Base-by-base conservation (phyloP, 1,139 yeast genomes). In the Sugiyamaella xylanicola region DNA sequence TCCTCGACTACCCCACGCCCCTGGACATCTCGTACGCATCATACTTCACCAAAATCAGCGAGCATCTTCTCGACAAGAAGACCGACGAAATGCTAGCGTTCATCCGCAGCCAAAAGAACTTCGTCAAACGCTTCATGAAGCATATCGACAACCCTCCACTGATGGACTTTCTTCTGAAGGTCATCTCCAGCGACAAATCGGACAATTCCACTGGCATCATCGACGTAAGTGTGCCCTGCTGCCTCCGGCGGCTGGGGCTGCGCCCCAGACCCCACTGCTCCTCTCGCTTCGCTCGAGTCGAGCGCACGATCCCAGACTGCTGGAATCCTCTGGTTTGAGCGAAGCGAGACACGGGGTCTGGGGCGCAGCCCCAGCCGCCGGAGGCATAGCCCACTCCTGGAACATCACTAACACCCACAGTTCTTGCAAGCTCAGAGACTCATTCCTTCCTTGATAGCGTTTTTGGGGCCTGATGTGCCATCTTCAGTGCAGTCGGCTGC, bases 21-120 rank as follows among this genome's bases (percentile, higher is more conserved):
- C 74, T 92, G 55, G 83, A 91, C 41, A 87, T 90, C 62, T 80
- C 83, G 58, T 78, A 88, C 45, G 91, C 97, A 27, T 86, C 96
- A 1, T 87, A 87, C 71, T 91, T 95, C 72, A 90, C 95, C 85
- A 92, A 91, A 71, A 90, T 95, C 62, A 91, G 89, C 77, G 99
- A 93, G 71, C 95, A 92, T 67, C 77, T 93, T 64, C 75, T 93
- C 61, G 97, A 91, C 70, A 89, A 90, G 86, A 92, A 93, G 73
- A 84, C 91, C 59, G 90, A 86, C 61, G 91, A 86, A 66, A 84
- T 87, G 87, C 80, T 88, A 54, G 79, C 81, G 29, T 87, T 85
- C 67, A 83, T 88, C 59, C 82, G 85, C 60, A 78, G 81, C 57
- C 88, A 86, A 67, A 80, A 85, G 16, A 72, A 77, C 53, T 76